Percentiles rank a stretch among this genome's conserved stretches.
These are phyloP conservation scores for Acanthamoeba royreba DNA, from an alignment of 208 protist genomes.

Conservation along the genomic window DNA sequence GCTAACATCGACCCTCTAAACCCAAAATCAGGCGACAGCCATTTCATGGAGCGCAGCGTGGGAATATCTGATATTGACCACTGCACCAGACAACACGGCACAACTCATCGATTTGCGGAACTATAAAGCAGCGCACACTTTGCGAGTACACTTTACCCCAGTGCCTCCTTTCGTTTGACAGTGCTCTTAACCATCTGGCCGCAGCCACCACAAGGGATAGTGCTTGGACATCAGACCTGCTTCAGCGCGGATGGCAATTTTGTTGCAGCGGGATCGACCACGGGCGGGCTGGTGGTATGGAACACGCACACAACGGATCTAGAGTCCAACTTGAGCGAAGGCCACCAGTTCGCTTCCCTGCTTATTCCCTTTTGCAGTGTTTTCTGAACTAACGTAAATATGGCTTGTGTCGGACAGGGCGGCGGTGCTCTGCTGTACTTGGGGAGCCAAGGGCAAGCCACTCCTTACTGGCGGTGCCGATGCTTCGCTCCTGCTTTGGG, in stretches of 20 bases:
- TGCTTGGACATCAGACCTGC: not conserved
- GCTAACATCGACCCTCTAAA: no score
- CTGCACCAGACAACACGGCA: not conserved
- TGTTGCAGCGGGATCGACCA: not conserved
- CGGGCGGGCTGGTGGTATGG: not conserved
- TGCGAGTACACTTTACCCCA: not conserved
- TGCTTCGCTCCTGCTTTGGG: not conserved
- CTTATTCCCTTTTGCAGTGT: not conserved
- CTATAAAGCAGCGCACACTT: not conserved
- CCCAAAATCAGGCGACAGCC: not conserved
- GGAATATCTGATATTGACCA: not conserved
- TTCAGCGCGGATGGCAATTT: slow-evolving; percentile 3
- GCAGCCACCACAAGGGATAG: not conserved
- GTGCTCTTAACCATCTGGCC: not conserved
- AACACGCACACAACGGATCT: not conserved
- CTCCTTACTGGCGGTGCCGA: not conserved
- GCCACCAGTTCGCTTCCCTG: not conserved
- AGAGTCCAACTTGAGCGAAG: not conserved
- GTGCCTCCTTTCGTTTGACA: not conserved
- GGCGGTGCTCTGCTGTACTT: not conserved
- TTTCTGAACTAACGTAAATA: not conserved
- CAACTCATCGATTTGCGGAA: slow-evolving; percentile 14
- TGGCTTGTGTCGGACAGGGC: not conserved
- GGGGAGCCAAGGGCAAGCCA: not conserved
- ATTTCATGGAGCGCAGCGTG: not conserved